Evolutionary conservation across 75 land plant species (phyloP).

Genomic region (Selaginella tamariscina): DNA sequence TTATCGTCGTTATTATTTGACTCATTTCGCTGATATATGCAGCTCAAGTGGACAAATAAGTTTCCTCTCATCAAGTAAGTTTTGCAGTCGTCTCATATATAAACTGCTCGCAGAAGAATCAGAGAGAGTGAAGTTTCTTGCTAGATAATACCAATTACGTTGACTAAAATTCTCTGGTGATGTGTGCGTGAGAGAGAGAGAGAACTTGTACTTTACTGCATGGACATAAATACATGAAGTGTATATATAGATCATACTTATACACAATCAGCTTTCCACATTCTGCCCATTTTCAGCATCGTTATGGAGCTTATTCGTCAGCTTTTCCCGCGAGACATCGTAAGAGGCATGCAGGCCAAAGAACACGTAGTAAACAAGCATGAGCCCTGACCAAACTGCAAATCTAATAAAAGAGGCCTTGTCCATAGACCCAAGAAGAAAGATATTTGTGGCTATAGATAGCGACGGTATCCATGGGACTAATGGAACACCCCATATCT

Average conservation of each 20-base stretch:
- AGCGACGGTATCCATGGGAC: slow-evolving; percentile 4
- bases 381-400: background rate
- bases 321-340: background rate
- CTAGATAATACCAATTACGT: too few relatives aligned
- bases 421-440: slow-evolving; percentile 4
- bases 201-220: background rate
- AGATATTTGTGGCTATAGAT: slow-evolving; percentile 3
- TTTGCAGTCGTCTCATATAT: too few relatives aligned
- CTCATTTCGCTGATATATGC: background rate
- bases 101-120: too few relatives aligned
- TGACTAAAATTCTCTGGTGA: too few relatives aligned
- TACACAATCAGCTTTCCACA: too few relatives aligned
- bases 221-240: too few relatives aligned
- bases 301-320: background rate
- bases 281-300: background rate
- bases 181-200: too few relatives aligned
- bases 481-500: slow-evolving; percentile 6
- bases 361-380: slow-evolving; percentile 1
- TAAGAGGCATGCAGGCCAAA: slow-evolving; percentile 7
- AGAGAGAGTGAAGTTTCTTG: background rate
- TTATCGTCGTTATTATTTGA: background rate
- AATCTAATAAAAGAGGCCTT: background rate
- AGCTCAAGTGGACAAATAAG: background rate
- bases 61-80: too few relatives aligned
- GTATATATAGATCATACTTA: too few relatives aligned